phyloP scores from a whole-genome alignment of 176 grass and related monocot species.

The Paspalum notatum region DNA sequence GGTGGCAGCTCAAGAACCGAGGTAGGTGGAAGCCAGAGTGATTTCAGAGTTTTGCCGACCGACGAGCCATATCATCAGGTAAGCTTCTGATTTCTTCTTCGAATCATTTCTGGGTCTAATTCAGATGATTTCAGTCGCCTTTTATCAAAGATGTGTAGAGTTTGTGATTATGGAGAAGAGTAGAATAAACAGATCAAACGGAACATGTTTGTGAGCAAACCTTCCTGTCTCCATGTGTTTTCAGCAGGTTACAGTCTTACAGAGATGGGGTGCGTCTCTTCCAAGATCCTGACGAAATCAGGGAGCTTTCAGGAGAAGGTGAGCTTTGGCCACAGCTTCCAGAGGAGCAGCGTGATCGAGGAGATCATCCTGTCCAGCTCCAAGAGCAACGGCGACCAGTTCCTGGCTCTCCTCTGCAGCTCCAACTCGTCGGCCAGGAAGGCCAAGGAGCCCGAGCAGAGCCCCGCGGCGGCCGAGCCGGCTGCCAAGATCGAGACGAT shows the following conservation, averaged over 20 bases:
- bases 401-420: conserved; percentile 60
- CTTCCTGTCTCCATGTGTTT: neutral
- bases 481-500: conserved; percentile 65
- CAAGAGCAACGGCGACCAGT: conserved; percentile 62
- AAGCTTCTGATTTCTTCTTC: neutral
- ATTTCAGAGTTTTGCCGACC: conserved; percentile 3
- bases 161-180: neutral
- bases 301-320: conserved; percentile 69
- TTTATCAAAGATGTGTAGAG: neutral
- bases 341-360: conserved; percentile 65
- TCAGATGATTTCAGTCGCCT: neutral
- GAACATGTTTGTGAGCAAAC: neutral
- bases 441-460: conserved; percentile 18
- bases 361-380: conserved; percentile 73
- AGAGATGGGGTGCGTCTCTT: conserved; percentile 83
- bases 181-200: neutral
- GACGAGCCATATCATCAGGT: conserved; percentile 26
- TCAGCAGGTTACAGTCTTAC: conserved; percentile 28
- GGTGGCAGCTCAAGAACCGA: conserved; percentile 1
- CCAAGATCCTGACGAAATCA: conserved; percentile 64
- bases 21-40: neutral
- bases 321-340: conserved; percentile 51
- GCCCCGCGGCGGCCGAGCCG: neutral
- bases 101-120: neutral
- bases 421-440: conserved; percentile 39